A percentile compares a stretch with the other conserved stretches of the same genome.
phyloP scores from a whole-genome alignment of 2,329 filamentous ascomycete species.

The Sporothrix brunneoviolacea region DNA sequence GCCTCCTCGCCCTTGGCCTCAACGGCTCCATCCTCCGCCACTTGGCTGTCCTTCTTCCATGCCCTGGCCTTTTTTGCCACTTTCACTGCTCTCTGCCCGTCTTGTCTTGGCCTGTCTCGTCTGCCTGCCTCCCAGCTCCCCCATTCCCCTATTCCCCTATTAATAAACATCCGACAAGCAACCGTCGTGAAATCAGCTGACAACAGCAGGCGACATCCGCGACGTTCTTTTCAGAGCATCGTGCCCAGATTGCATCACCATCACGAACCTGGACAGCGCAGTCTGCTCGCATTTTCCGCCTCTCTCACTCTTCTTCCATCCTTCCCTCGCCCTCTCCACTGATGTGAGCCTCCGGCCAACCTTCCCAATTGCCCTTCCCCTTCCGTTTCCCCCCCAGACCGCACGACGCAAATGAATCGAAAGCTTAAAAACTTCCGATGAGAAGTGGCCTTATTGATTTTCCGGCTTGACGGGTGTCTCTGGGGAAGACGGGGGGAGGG shows the following conservation, averaged over 20 bases:
- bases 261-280: background rate
- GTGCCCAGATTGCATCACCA: too few relatives aligned
- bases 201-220: background rate
- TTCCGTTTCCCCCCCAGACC: too few relatives aligned
- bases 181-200: background rate
- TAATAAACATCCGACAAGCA: too few relatives aligned
- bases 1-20: too few relatives aligned
- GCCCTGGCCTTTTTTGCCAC: too few relatives aligned
- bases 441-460: background rate
- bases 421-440: constrained; percentile 6
- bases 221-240: too few relatives aligned
- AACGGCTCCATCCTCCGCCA: background rate
- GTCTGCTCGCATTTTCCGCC: background rate
- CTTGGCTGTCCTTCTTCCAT: background rate
- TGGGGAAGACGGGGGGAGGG: too few relatives aligned
- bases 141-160: too few relatives aligned
- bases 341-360: too few relatives aligned
- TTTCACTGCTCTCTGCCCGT: background rate
- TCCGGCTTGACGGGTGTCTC: background rate
- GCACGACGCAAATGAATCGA: background rate
- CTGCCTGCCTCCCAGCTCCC: background rate
- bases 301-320: background rate
- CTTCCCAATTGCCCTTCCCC: too few relatives aligned
- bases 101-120: background rate
- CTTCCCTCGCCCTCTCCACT: too few relatives aligned